Percentiles rank a stretch among this genome's conserved stretches.
Conservation (phyloP, 805 yeast genomes). For the Wickerhamiella occidentalis region DNA sequence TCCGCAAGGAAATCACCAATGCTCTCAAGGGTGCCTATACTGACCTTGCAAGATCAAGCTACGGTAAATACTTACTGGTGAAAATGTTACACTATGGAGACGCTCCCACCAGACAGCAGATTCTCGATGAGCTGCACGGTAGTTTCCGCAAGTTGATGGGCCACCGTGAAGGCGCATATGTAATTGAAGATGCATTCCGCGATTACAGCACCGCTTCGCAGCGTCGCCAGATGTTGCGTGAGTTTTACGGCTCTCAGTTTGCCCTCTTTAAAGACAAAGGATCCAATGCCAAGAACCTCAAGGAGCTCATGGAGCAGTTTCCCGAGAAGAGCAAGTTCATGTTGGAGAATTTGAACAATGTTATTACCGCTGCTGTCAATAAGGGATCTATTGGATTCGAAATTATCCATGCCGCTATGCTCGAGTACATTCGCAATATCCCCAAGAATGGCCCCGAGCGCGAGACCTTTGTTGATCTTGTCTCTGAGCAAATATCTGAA, state of each 20-base stretch:
- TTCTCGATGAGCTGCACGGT: conserved; percentile 81
- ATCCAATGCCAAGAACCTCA: conserved; percentile 44
- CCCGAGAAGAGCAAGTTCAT: conserved; percentile 70
- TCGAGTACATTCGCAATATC: conserved; percentile 66
- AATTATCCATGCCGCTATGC: conserved; percentile 91
- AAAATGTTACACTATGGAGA: conserved; percentile 88
- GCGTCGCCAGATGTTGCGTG: conserved; percentile 81
- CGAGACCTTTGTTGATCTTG: conserved; percentile 67
- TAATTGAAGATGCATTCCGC: conserved; percentile 82
- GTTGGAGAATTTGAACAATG: conserved; percentile 62
- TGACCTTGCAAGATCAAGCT: conserved; percentile 77
- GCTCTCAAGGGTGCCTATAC: conserved; percentile 67
- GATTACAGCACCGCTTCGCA: conserved; percentile 77
- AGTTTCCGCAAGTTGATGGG: conserved; percentile 82
- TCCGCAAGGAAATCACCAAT: conserved; percentile 56
- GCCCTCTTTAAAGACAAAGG: conserved; percentile 78
- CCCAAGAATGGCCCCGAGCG: conserved; percentile 45
- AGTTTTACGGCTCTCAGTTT: conserved; percentile 93
- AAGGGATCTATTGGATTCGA: conserved; percentile 96
- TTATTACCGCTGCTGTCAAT: conserved; percentile 80
- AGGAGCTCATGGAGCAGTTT: conserved; percentile 52
- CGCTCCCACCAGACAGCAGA: conserved; percentile 59
- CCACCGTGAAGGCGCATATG: conserved; percentile 97
- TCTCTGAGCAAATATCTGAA: conserved; percentile 84
- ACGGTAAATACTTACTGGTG: conserved; percentile 83